Evolutionary conservation across 306 rosid species (phyloP).

Genomic region (Cucurbita ficifolia): DNA sequence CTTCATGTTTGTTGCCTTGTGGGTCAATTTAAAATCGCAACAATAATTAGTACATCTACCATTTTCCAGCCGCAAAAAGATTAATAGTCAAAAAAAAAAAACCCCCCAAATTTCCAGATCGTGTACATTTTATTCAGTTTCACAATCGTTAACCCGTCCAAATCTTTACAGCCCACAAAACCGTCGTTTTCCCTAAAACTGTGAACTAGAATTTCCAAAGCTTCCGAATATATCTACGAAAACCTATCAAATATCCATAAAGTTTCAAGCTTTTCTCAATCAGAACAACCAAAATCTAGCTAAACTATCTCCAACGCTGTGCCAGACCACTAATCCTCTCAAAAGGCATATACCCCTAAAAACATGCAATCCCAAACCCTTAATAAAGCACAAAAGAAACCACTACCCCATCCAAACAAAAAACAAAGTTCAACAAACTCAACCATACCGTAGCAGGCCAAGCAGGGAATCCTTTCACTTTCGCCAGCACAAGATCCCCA

Average conservation of each 20-base stretch:
- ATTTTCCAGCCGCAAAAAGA: not conserved
- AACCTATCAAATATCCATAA: not conserved
- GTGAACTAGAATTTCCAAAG: not conserved
- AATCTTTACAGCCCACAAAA: not conserved
- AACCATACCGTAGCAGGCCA: constrained; percentile 86
- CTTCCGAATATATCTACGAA: not conserved
- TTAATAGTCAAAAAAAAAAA: not conserved
- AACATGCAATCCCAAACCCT: constrained; percentile 22
- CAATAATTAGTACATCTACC: not conserved
- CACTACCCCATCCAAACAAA: not conserved
- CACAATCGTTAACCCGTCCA: not conserved
- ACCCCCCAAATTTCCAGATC: not conserved
- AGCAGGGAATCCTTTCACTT: constrained; percentile 90
- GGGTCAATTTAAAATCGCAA: not conserved
- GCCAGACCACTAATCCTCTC: constrained; percentile 8
- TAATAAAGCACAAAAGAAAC: not conserved
- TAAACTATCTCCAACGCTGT: not conserved
- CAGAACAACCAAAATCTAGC: constrained; percentile 20
- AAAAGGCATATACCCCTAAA: not conserved
- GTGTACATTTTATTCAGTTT: not conserved
- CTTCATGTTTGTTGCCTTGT: not conserved
- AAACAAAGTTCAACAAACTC: not conserved
- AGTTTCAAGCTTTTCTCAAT: not conserved
- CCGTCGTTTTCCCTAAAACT: not conserved
- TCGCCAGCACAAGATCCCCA: constrained; percentile 96